phyloP scores from a whole-genome alignment of 345 rosid species.

The Salix caprea region DNA sequence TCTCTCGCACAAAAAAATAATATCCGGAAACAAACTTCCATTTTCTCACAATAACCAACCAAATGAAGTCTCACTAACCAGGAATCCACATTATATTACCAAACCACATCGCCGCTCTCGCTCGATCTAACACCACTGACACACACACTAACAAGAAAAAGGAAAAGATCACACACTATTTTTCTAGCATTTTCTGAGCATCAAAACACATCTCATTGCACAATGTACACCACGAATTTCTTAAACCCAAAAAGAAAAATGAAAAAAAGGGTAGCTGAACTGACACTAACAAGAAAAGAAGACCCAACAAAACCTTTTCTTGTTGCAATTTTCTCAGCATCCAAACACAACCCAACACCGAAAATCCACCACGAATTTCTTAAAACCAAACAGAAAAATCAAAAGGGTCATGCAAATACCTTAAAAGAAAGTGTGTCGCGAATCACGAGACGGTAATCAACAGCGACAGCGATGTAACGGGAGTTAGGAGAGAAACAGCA shows the following conservation, averaged over 20 bases:
- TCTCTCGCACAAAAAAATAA: not conserved
- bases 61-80: not conserved
- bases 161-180: not conserved
- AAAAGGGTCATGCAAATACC: conserved; percentile 31
- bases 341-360: not conserved
- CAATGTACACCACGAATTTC: not conserved
- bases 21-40: not conserved
- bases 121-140: not conserved
- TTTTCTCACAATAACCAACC: not conserved
- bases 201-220: not conserved
- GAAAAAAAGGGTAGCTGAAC: not conserved
- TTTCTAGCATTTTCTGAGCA: not conserved
- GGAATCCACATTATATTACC: not conserved
- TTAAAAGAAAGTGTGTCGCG: conserved; percentile 78
- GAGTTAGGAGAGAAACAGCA: conserved; percentile 88
- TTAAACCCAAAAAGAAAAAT: not conserved
- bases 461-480: conserved; percentile 82
- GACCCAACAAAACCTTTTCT: not conserved
- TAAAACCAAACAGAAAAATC: not conserved
- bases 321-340: not conserved
- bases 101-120: not conserved
- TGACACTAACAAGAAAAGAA: not conserved
- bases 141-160: not conserved
- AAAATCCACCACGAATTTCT: not conserved
- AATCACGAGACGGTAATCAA: conserved; percentile 82